Evolutionary conservation across 495 filamentous ascomycete species (phyloP), one percentile per base, ranked within the genome.

Genomic region (Neurospora sp.): DNA sequence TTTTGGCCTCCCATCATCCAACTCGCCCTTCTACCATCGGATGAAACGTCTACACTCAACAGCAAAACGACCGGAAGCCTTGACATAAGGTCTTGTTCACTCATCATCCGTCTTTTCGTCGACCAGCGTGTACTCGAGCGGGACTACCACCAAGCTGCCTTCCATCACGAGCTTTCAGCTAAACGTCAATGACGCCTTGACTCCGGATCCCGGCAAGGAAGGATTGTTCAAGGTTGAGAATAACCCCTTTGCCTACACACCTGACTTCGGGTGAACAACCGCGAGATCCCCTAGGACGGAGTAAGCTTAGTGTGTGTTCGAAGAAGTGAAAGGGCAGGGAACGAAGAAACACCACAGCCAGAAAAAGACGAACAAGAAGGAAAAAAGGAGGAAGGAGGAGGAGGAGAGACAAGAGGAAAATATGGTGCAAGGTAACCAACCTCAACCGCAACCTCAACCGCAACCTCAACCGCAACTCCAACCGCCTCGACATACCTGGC

Each of bases 181-280:
- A 76, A 84, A 84, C 70, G 82, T 87, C 71, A 68, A 80, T 7
- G 82, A 82, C 75, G 90, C 90, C 5, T 79, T 94, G 48, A 87
- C 82, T 0, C 89, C 92, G 0, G 91, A 94, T 79, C 88, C 87
- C 68, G 87, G 87, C 22, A 86, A 85, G 68, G 88, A 90, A 74
- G 81, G 82, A 22, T 89, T 91, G 79, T 93, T 91, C 77, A 73
- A 85, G 5, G 85, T 90, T 8, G 76, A 83, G 14, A 81, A 92
- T 70, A 92, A 90, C 76, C 86, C 86, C 1, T 94, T 93, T 77
- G 90, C 89, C 38, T 93, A 88, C 74, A 88, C 86, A 5, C 87
- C 89, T 31, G 27, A 31, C 40, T 42, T 42, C 14, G 5, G 14
- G 40, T 18, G 12, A 16, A 42, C 14, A 42, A 42, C 40, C 40